A percentile compares a stretch with the other conserved stretches of the same genome.
Evolutionary conservation across 495 filamentous ascomycete genomes (phyloP).

Genomic region (Penicillium angulare): DNA sequence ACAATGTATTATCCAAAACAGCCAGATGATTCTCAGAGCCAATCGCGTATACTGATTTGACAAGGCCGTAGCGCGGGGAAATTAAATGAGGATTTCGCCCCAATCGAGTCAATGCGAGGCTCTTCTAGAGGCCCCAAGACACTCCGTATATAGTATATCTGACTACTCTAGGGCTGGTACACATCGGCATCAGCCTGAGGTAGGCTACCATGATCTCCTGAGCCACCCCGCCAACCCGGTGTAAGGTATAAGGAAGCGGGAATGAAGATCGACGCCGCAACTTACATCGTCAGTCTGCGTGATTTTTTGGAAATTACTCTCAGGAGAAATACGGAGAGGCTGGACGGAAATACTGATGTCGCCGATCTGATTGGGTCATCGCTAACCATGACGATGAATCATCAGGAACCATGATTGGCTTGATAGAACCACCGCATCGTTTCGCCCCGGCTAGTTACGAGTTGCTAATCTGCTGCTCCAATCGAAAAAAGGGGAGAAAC

Average conservation of each 20-base stretch:
- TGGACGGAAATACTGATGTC: background rate
- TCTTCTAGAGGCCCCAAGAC: no score
- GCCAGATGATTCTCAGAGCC: background rate
- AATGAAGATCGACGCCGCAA: no score
- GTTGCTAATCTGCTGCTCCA: constrained; percentile 1
- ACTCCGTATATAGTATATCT: no score
- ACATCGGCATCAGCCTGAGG: no score
- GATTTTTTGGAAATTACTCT: no score
- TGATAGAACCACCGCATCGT: background rate
- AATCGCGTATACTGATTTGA: background rate
- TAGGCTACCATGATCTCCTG: no score
- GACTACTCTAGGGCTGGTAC: no score
- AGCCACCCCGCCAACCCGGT: no score
- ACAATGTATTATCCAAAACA: background rate
- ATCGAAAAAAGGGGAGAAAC: background rate
- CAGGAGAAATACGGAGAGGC: background rate
- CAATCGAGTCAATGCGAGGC: background rate
- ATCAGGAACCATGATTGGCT: constrained; percentile 1
- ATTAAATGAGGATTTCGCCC: constrained; percentile 8
- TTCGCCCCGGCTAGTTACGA: constrained; percentile 1
- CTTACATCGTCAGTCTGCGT: no score
- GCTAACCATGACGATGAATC: background rate
- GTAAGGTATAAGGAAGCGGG: no score
- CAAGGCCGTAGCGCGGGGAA: constrained; percentile 1
- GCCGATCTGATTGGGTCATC: background rate